phyloP scores from a whole-genome alignment of 768 basidiomycete species.

The Neoboletus subvelutipes region DNA sequence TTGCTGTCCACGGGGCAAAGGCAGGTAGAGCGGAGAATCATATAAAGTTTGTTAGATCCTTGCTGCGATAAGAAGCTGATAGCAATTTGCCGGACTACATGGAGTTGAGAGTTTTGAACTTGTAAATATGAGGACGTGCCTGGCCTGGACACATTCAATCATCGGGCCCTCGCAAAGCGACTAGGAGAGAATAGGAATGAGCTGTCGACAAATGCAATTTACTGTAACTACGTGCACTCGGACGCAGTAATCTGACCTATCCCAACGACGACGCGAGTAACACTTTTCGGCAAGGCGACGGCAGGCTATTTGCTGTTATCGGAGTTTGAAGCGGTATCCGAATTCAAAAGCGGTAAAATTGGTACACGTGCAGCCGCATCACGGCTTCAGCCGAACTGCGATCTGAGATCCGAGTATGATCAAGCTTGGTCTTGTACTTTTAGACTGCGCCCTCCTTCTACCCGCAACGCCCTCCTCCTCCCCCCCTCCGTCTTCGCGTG shows the following conservation, averaged over 20 bases:
- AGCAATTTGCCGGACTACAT: conserved; percentile 4
- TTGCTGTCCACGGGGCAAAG: conserved; percentile 10
- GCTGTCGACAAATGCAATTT: neutral
- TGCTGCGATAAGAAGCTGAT: conserved; percentile 28
- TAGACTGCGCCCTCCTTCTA: conserved; percentile 15
- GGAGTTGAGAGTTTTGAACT: neutral
- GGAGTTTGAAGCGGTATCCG: conserved; percentile 15
- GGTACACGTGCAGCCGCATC: conserved; percentile 22
- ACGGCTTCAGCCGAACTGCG: conserved; percentile 23
- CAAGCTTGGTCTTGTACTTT: conserved; percentile 20
- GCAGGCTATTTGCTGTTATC: conserved; percentile 10
- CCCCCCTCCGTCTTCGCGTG: neutral
- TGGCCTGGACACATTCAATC: neutral
- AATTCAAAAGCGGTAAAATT: conserved; percentile 8
- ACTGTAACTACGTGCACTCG: neutral
- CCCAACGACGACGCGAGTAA: too few species aligned
- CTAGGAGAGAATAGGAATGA: neutral
- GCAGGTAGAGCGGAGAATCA: conserved; percentile 27
- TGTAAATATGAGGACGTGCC: neutral
- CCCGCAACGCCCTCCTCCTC: conserved; percentile 13
- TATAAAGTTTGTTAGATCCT: conserved; percentile 19
- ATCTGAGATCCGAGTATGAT: conserved; percentile 33
- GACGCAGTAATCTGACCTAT: too few species aligned
- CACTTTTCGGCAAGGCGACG: conserved; percentile 8
- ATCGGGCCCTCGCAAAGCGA: too few species aligned